Percentiles rank a stretch among this genome's conserved stretches.
phyloP scores from a whole-genome alignment of 371 early-diverging fungal genomes.

The Parasitella parasitica region DNA sequence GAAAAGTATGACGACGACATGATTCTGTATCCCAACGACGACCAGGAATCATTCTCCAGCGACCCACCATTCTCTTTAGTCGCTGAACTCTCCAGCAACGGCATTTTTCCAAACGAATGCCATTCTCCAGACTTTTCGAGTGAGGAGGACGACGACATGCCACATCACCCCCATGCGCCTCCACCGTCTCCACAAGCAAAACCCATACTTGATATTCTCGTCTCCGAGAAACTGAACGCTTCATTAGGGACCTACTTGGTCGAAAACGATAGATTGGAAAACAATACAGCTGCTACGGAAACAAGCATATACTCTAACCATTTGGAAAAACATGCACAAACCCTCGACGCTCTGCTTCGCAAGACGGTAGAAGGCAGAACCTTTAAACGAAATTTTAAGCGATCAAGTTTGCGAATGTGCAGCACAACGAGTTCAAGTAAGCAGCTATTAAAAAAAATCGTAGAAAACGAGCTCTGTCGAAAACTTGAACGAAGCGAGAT shows the following conservation, averaged over 20 bases:
- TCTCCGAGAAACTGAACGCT: constrained; percentile 7
- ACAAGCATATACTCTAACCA: neutral
- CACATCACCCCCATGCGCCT: constrained; percentile 22
- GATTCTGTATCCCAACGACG: constrained; percentile 10
- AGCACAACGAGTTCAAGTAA: too few species aligned
- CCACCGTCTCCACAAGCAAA: constrained; percentile 30
- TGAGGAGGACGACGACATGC: constrained; percentile 14
- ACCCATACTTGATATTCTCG: constrained; percentile 24
- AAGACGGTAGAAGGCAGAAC: constrained; percentile 9
- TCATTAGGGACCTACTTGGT: constrained; percentile 6
- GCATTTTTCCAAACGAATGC: neutral
- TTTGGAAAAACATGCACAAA: constrained; percentile 13
- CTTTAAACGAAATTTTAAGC: neutral
- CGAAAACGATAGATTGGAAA: neutral
- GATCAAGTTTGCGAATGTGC: neutral
- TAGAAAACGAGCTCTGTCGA: constrained; percentile 11
- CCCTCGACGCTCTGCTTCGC: constrained; percentile 18
- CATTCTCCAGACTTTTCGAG: constrained; percentile 13
- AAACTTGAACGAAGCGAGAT: constrained; percentile 11
- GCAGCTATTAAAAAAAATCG: neutral
- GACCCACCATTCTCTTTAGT: constrained; percentile 4
- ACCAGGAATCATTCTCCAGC: neutral
- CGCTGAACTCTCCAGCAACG: neutral
- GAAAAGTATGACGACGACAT: constrained; percentile 7
- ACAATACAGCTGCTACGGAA: neutral